Conservation (phyloP, 2,329 filamentous ascomycete genomes). For the Amylocarpus encephaloides region DNA sequence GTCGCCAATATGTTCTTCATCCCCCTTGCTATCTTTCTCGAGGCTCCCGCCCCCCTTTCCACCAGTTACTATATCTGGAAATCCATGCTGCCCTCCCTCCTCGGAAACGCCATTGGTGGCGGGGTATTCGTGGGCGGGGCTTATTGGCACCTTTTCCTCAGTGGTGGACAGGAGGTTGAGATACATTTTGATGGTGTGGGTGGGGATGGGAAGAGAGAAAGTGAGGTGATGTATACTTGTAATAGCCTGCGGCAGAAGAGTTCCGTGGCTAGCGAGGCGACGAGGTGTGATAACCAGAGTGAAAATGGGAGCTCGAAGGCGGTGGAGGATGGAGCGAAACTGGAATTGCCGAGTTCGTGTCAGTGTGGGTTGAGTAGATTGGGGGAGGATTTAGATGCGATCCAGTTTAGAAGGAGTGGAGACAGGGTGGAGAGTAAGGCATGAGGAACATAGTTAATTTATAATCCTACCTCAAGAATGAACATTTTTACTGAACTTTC, state of each 20-base stretch:
- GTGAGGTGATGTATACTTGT: neutral
- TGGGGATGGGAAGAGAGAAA: neutral
- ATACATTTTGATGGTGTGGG: conserved; percentile 22
- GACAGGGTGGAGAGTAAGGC: neutral
- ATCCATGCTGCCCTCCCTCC: conserved; percentile 44
- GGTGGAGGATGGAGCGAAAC: neutral
- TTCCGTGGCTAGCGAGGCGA: neutral
- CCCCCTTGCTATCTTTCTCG: conserved; percentile 45
- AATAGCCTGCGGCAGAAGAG: neutral
- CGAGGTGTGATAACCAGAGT: neutral
- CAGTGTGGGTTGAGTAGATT: neutral
- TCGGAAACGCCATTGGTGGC: conserved; percentile 50
- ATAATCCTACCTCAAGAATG: neutral
- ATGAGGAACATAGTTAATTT: neutral
- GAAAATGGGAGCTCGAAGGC: neutral
- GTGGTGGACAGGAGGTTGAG: conserved; percentile 22
- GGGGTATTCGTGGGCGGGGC: conserved; percentile 44
- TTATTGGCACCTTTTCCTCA: conserved; percentile 43
- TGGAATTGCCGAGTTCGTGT: neutral
- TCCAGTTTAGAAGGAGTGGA: neutral
- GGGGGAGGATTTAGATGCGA: neutral
- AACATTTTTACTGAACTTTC: no score
- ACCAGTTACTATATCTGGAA: conserved; percentile 52
- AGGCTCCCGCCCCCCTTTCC: conserved; percentile 35
- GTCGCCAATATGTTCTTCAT: conserved; percentile 51